Evolutionary conservation across 257 asterid genomes (phyloP).

Genomic region (Echites panduratus): DNA sequence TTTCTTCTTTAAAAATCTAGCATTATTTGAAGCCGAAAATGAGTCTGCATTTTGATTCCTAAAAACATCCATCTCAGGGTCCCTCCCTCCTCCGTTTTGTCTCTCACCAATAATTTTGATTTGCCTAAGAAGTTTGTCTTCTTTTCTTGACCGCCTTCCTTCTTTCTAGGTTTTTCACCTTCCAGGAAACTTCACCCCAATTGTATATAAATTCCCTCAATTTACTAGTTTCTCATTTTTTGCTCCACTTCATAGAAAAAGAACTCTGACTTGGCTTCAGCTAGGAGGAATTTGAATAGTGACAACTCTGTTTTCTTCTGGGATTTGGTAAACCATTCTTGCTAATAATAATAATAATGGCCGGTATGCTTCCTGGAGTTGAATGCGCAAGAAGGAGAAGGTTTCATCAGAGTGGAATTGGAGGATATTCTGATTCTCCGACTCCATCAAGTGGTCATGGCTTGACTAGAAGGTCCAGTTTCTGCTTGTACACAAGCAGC

Average conservation of each 20-base stretch:
- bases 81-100: not conserved
- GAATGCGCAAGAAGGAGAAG: constrained; percentile 62
- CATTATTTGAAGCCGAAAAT: not conserved
- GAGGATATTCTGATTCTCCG: constrained; percentile 26
- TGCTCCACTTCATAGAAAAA: not conserved
- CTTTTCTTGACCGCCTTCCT: no score
- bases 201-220: no score
- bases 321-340: not conserved
- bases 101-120: not conserved
- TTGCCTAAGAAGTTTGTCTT: not conserved
- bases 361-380: constrained; percentile 65
- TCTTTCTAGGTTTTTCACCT: not conserved
- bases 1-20: not conserved
- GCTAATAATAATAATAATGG: no score
- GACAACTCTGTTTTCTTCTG: not conserved
- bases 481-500: constrained; percentile 36
- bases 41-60: not conserved
- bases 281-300: no score
- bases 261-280: not conserved
- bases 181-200: not conserved
- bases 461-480: constrained; percentile 39
- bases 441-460: constrained; percentile 1
- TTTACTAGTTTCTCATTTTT: no score
- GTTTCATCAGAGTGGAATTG: constrained; percentile 36
- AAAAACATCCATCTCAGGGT: not conserved